Evolutionary conservation across 768 basidiomycete genomes (phyloP).

Genomic region (Lentinus tigrinus): DNA sequence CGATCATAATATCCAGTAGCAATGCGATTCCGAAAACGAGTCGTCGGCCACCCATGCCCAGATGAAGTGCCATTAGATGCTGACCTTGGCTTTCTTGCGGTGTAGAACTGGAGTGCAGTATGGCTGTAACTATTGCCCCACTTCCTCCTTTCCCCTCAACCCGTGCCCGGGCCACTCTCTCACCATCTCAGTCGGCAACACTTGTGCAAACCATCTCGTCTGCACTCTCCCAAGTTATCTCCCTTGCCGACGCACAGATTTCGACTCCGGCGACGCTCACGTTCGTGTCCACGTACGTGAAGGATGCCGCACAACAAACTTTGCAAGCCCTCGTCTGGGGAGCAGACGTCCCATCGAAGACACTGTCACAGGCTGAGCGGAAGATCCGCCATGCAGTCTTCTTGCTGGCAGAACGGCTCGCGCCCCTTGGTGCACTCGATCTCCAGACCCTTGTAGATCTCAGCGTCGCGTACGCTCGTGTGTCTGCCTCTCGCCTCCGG

Average conservation of each 20-base stretch:
- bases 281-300: constrained; percentile 59
- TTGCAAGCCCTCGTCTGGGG: constrained; percentile 63
- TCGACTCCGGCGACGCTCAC: constrained; percentile 42
- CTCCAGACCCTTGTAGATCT: constrained; percentile 61
- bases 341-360: neutral
- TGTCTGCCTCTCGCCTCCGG: constrained; percentile 43
- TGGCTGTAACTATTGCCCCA: constrained; percentile 24
- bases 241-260: constrained; percentile 47
- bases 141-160: constrained; percentile 59
- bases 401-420: constrained; percentile 56
- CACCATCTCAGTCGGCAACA: constrained; percentile 49
- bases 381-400: constrained; percentile 49
- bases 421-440: constrained; percentile 41
- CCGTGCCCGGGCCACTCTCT: constrained; percentile 44
- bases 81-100: no score
- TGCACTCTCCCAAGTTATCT: constrained; percentile 46
- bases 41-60: no score
- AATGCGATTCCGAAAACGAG: no score
- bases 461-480: constrained; percentile 51
- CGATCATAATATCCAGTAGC: no score
- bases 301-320: constrained; percentile 50
- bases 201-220: constrained; percentile 49
- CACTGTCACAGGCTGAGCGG: constrained; percentile 39
- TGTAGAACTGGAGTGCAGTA: neutral
- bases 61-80: no score